Evolutionary conservation across 140 eudicot genomes (phyloP).

Genomic region (Anethum foeniculum): DNA sequence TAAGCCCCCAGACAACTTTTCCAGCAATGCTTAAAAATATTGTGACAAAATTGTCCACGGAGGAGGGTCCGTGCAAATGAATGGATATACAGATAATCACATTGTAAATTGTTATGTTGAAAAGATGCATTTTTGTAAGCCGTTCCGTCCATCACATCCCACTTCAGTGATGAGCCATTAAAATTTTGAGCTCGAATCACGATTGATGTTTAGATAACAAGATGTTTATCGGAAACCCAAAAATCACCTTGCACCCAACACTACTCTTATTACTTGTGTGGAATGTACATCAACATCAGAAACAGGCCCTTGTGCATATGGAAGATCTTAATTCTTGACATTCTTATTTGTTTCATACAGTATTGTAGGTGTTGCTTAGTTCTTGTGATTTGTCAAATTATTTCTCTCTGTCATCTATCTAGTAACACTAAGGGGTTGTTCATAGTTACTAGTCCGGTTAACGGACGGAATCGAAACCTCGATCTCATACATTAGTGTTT

Average conservation of each 20-base stretch:
- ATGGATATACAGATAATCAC: conserved; percentile 86
- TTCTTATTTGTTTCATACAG: neutral
- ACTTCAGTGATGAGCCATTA: neutral
- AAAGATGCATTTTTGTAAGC: neutral
- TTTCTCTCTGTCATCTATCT: no score
- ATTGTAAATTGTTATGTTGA: neutral
- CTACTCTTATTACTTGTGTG: neutral
- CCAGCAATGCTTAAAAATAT: no score
- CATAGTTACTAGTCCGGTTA: no score
- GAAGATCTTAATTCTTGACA: neutral
- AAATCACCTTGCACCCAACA: neutral
- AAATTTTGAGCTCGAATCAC: neutral
- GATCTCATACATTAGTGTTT: no score
- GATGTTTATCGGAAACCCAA: neutral
- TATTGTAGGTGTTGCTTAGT: neutral
- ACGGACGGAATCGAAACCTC: no score
- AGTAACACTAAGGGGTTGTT: no score
- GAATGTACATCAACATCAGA: neutral
- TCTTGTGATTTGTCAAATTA: neutral
- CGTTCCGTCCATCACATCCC: no score
- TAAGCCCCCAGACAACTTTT: no score
- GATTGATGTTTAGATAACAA: neutral
- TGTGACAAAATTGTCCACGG: no score
- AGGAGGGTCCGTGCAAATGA: conserved; percentile 98
- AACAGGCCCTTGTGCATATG: neutral